These are phyloP conservation scores for Fraxinus greggii DNA, from an alignment of 305 asterid genomes.

Conservation along the genomic window DNA sequence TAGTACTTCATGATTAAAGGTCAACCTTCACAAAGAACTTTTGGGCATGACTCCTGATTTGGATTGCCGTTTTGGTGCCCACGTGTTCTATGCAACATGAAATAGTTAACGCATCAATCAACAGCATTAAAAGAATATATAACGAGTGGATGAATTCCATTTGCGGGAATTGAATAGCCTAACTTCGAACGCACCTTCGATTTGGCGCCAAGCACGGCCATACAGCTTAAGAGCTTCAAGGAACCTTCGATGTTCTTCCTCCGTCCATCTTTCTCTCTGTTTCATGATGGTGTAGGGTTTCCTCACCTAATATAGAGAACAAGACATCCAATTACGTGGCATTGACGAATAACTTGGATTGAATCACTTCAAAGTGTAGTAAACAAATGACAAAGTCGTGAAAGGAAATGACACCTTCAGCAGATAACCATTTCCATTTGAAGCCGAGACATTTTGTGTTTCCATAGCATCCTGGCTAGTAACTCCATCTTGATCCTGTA, in stretches of 20 bases:
- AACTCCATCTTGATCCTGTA: conserved; percentile 48
- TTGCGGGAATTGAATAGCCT: conserved; percentile 20
- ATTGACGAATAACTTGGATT: conserved; percentile 14
- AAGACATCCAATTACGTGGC: conserved; percentile 29
- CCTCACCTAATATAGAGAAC: conserved; percentile 51
- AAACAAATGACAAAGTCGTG: conserved; percentile 7
- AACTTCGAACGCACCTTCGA: conserved; percentile 62
- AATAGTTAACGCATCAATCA: neutral
- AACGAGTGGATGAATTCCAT: conserved; percentile 12
- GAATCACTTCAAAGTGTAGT: neutral
- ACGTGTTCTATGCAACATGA: conserved; percentile 56
- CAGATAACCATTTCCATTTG: conserved; percentile 35
- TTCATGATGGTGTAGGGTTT: conserved; percentile 82
- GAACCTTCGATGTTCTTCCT: conserved; percentile 76
- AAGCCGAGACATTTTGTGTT: conserved; percentile 25
- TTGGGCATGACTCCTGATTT: conserved; percentile 92
- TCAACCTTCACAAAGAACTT: conserved; percentile 73
- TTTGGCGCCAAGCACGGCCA: conserved; percentile 91
- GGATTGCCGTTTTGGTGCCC: conserved; percentile 81
- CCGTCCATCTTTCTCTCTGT: conserved; percentile 84
- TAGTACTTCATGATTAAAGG: neutral
- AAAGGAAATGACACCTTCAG: conserved; percentile 53
- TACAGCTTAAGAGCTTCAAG: conserved; percentile 72
- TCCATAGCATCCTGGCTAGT: conserved; percentile 36
- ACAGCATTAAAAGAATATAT: neutral